phyloP scores from a whole-genome alignment of 768 basidiomycete species.

The Pulveroboletus sp. region DNA sequence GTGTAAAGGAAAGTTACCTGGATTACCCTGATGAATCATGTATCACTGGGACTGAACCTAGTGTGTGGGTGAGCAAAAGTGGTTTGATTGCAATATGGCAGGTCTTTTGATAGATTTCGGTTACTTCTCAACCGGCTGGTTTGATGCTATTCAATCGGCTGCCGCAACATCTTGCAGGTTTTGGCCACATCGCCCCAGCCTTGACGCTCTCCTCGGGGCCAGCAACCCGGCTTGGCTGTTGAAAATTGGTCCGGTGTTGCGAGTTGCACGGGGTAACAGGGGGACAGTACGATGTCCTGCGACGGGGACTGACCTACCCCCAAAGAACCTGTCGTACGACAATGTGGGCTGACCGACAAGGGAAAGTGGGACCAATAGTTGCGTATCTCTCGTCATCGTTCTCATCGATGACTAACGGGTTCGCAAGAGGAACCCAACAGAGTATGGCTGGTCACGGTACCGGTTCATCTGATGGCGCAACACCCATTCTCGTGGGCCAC shows the following conservation, averaged over 20 bases:
- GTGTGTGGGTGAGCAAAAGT: background rate
- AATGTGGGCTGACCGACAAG: background rate
- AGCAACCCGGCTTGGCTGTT: background rate
- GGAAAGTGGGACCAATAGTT: background rate
- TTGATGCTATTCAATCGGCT: constrained; percentile 5
- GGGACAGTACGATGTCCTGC: too few species aligned
- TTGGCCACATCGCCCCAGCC: background rate
- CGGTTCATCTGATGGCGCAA: constrained; percentile 8
- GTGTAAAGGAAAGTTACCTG: background rate
- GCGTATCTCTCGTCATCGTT: constrained; percentile 2
- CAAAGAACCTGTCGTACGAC: too few species aligned
- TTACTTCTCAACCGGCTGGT: background rate
- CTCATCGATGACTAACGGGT: background rate
- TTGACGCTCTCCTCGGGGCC: background rate
- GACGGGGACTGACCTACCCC: background rate
- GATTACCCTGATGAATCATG: constrained; percentile 2
- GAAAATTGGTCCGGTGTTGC: too few species aligned
- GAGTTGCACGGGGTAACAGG: background rate
- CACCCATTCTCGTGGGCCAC: background rate
- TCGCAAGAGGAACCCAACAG: background rate
- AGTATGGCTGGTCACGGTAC: constrained; percentile 6
- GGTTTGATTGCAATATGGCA: constrained; percentile 8
- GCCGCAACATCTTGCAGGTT: background rate
- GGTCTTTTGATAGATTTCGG: background rate
- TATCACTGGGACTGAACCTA: background rate